Evolutionary conservation across 2,329 filamentous ascomycete species (phyloP), one percentile per base, ranked within the genome.

Genomic region (Claviceps quebecensis): DNA sequence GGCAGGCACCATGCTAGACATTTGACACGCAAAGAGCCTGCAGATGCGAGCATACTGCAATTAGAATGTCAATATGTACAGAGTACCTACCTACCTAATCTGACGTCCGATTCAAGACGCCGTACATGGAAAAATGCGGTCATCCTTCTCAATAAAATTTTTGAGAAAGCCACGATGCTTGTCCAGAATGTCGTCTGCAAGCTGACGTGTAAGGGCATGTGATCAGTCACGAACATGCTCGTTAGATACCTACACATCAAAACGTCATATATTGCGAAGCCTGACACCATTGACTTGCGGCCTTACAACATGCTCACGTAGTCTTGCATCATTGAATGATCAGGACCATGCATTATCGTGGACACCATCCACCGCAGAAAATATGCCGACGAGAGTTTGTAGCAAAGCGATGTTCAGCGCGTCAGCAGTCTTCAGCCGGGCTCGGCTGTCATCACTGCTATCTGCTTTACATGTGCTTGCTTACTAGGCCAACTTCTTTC

Each of bases 401-500:
- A 49, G 46, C 50, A 49, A 36, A 49, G 51, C 47, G 5, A n/a
- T 36, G 26, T 19, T 47, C 11, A 29, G 13, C 11, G 9, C 14
- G 43, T 45, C 23, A 45, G 40, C 40, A 22, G 23, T 5, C 16
- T 16, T 29, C 44, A 46, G 26, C 17, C 34, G 16, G 14, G 37
- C 41, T 47, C 48, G 51, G 48, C 51, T 48, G 26, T 44, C 44
- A 45, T 29, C 11, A 29, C 29, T 29, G 29, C 29, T 29, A 11
- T 29, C 11, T 29, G 29, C 29, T 29, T 29, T 29, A 29, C 29
- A 39, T 39, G 38, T 40, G 38, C 38, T 17, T 46, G 29, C 29
- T 34, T 34, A 34, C 58, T 50, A 67, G 26, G 48, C 49, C 13
- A 45, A 55, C 59, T 67, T 67, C 54, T 63, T 65, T 17, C 45